Evolutionary conservation across 257 asterid species (phyloP).

Genomic region (Henckelia pumila): DNA sequence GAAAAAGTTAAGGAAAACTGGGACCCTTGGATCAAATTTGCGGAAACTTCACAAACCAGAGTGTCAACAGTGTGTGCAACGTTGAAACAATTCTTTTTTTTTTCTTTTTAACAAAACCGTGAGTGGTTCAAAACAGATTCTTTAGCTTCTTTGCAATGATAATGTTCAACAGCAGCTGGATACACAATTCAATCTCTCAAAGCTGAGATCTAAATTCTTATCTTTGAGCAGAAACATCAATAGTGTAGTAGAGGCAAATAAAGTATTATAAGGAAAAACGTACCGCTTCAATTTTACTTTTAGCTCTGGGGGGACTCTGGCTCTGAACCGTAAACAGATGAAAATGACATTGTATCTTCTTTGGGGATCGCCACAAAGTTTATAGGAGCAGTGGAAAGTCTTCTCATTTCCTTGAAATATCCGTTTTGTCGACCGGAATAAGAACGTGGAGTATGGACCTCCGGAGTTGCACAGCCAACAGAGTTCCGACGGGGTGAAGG

Average conservation of each 20-base stretch:
- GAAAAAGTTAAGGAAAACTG: background rate
- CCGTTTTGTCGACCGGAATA: constrained; percentile 65
- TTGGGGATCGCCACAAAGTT: constrained; percentile 73
- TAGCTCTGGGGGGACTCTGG: constrained; percentile 72
- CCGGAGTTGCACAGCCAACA: constrained; percentile 62
- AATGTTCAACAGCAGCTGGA: background rate
- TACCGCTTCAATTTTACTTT: constrained; percentile 32
- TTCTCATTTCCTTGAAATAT: constrained; percentile 75
- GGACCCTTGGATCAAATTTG: background rate
- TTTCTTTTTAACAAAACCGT: background rate
- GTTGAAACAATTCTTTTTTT: constrained; percentile 1
- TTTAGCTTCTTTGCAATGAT: background rate
- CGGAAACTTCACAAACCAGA: background rate
- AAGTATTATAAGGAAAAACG: constrained; percentile 14
- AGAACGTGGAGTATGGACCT: constrained; percentile 78
- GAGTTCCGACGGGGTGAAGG: constrained; percentile 91
- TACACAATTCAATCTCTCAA: background rate
- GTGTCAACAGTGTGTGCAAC: background rate
- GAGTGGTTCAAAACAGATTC: background rate
- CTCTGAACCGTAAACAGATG: constrained; percentile 84
- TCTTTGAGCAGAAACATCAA: background rate
- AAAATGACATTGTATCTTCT: constrained; percentile 87
- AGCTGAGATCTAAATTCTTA: background rate
- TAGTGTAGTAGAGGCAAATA: background rate
- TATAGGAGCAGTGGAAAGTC: constrained; percentile 77